A percentile compares a stretch with the other conserved stretches of the same genome.
phyloP scores from a whole-genome alignment of 2,329 filamentous ascomycete species.

The Aspergillus brunneoviolaceus region DNA sequence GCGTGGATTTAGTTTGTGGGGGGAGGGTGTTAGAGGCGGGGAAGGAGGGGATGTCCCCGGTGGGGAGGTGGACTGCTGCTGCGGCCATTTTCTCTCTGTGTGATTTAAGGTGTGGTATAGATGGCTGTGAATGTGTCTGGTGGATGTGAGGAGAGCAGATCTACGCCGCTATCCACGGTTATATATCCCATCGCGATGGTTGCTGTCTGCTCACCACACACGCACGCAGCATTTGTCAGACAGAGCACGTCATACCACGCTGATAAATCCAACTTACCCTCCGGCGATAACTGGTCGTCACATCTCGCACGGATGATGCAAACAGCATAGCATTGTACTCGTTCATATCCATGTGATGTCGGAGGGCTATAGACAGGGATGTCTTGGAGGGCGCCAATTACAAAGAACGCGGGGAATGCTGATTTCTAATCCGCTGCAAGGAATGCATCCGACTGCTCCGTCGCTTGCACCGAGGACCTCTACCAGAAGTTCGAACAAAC shows the following conservation, averaged over 20 bases:
- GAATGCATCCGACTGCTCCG: too few relatives aligned
- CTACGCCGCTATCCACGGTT: too few relatives aligned
- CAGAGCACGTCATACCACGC: slow-evolving; percentile 35
- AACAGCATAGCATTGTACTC: background rate
- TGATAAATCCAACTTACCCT: slow-evolving; percentile 29
- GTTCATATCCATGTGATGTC: background rate
- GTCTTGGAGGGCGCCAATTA: background rate
- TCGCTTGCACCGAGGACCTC: too few relatives aligned
- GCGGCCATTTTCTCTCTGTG: slow-evolving; percentile 27
- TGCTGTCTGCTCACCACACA: too few relatives aligned
- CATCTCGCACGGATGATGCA: background rate
- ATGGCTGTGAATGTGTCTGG: too few relatives aligned
- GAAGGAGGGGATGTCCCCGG: slow-evolving; percentile 10
- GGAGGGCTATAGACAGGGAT: background rate
- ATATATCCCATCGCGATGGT: too few relatives aligned
- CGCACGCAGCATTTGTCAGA: slow-evolving; percentile 30
- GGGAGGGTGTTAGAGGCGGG: slow-evolving; percentile 7
- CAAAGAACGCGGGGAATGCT: background rate
- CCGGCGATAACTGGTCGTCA: background rate
- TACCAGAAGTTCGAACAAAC: too few relatives aligned
- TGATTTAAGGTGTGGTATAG: background rate
- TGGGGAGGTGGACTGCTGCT: slow-evolving; percentile 28
- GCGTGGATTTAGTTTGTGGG: background rate
- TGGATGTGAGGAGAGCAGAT: too few relatives aligned
- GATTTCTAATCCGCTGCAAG: background rate